Evolutionary conservation across 2,329 filamentous ascomycete species (phyloP), one percentile per base, ranked within the genome.

Genomic region (Juglanconis oblonga): DNA sequence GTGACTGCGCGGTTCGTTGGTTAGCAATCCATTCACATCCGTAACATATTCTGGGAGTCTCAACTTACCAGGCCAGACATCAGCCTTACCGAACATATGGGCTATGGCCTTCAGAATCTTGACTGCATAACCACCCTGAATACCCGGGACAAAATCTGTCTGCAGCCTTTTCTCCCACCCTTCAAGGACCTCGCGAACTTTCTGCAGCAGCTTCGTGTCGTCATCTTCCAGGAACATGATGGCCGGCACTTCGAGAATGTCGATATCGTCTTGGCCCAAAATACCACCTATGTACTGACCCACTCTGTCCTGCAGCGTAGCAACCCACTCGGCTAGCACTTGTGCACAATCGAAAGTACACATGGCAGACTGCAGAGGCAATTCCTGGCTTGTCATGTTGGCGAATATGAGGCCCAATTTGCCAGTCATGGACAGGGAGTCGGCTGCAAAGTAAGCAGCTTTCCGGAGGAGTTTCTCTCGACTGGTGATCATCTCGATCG

Each of bases 301-400:
- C n/a, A 97, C 90, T 8, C 95, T 89, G 69, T 97, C 93, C 73
- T 99, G 95, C 3, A 98, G 85, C 1, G 92, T 95, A 5, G 91
- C 90, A 45, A 95, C 85, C 94, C 94, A 99, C 74, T 98, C 94
- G 0, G 92, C 92, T 36, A 99, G 83, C 1, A 98, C 92, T 70
- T 97, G 93, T 2, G 91, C 90, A 70, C 94, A 98, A 70, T 98
- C 94, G 68, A 97, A 96, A 5, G 90, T 88, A 73, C 94, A 97
- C 80, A 98, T 87, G 1, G 92, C 91, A 13, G 91, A 92, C 71
- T 97, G 94, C 44, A 97, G 84, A 0, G 95, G 92, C 11, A 98
- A 81, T 70, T 97, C 92, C 49, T 91, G 84, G 56, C 90, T 92
- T 1, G 87, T 89, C 63, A 91, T 88, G 64, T 97, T 92, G 7